Base-by-base conservation (phyloP, 2,329 filamentous ascomycete genomes). In the Tolypocladium ophioglossoides region DNA sequence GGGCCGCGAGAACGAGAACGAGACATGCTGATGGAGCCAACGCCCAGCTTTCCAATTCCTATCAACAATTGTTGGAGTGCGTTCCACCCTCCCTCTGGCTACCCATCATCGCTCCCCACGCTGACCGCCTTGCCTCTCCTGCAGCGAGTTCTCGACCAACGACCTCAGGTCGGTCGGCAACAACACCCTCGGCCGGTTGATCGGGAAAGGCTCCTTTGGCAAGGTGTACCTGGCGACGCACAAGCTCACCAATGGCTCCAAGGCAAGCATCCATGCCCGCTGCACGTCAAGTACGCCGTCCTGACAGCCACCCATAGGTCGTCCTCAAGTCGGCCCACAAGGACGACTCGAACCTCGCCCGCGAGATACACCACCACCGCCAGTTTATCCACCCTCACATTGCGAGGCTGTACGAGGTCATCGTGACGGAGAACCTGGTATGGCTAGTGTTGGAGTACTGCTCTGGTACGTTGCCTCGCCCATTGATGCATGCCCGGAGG, bases 331-430 rank as follows among this genome's bases (percentile, higher is more conserved):
- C 91, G 57, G 94, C 94, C 58, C 92, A 94, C 68, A 96, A 96
- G 70, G 87, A 91, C 67, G 94, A 99, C 70, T 84, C 89, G 53
- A 99, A 99, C 68, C 85, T 99, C 50, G 92, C 92, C 18, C 87
- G 94, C 63, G 94, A 99, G 70, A 99, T 99, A 63, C 94, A 99
- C 70, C 94, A 99, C 69, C 94, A 99, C 70, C 88, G 94, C 62
- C 94, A 99, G 71, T 96, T 99, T 71, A 81, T 96, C 60, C 94
- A 99, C 67, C 94, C 94, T 24, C 94, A 99, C 72, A 99, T 99
- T 64, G 91, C 94, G 48, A 83, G 94, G 51, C 77, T 99, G 24
- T 97, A 99, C 76, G 94, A 99, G 75, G 92, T 99, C 56, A 95
- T 99, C 63, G 91, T 99, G 58, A 99, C 94, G 2, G 94, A 99